Evolutionary conservation across 2,329 filamentous ascomycete species (phyloP).

Genomic region (Pseudopithomyces maydicus): DNA sequence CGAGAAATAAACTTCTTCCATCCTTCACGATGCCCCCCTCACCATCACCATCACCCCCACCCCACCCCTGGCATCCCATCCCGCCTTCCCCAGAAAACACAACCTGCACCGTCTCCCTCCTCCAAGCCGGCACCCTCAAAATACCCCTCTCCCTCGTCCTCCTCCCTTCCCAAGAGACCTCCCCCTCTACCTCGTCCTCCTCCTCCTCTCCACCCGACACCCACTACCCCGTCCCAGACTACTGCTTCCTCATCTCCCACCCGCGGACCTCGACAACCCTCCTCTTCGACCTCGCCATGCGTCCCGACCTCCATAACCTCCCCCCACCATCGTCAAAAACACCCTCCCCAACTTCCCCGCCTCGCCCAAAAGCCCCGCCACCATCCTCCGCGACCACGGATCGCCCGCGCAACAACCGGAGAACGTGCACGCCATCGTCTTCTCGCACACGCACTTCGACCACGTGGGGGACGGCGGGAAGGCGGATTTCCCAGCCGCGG

Average conservation of each 20-base stretch:
- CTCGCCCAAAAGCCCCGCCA: slow-evolving; percentile 32
- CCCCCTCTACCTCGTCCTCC: slow-evolving; percentile 49
- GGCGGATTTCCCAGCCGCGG: slow-evolving; percentile 40
- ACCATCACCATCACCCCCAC: slow-evolving; percentile 6
- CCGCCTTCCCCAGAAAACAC: slow-evolving; percentile 20
- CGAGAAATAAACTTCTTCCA: too few relatives aligned
- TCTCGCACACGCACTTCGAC: slow-evolving; percentile 48
- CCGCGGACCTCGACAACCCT: slow-evolving; percentile 40
- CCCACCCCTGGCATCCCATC: slow-evolving; percentile 32
- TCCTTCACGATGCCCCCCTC: not conserved
- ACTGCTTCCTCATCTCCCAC: slow-evolving; percentile 39
- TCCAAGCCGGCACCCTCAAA: slow-evolving; percentile 48
- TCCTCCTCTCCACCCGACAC: slow-evolving; percentile 24
- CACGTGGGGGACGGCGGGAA: slow-evolving; percentile 48
- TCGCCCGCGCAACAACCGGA: slow-evolving; percentile 37
- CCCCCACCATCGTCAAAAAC: slow-evolving; percentile 49
- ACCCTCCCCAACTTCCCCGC: slow-evolving; percentile 48
- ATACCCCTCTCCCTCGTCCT: slow-evolving; percentile 55
- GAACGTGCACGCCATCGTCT: slow-evolving; percentile 49
- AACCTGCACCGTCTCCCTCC: slow-evolving; percentile 38
- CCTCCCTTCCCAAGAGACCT: slow-evolving; percentile 43
- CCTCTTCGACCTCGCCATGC: slow-evolving; percentile 62
- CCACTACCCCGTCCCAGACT: slow-evolving; percentile 34
- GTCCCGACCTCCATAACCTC: slow-evolving; percentile 48
- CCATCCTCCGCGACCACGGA: slow-evolving; percentile 33